These are phyloP conservation scores for Aspergillus persii DNA, from an alignment of 2,329 filamentous ascomycete genomes.

Conservation along the genomic window DNA sequence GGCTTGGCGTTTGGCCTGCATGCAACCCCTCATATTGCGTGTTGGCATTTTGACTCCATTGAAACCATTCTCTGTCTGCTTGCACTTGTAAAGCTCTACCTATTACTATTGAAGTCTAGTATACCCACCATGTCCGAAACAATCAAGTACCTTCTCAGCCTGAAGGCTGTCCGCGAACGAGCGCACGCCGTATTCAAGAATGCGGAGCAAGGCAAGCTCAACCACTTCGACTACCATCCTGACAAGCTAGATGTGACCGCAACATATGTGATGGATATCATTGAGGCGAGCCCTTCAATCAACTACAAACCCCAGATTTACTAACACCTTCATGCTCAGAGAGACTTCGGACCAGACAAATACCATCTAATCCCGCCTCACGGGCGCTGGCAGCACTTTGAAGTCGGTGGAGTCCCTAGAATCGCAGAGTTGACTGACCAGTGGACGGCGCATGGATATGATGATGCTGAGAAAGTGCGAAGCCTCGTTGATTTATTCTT, in stretches of 20 bases:
- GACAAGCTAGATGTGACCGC: conserved; percentile 40
- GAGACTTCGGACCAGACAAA: conserved; percentile 51
- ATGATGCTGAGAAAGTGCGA: conserved; percentile 50
- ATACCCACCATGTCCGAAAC: not conserved
- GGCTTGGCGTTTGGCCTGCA: not conserved
- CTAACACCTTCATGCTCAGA: conserved; percentile 29
- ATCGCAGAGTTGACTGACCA: conserved; percentile 45
- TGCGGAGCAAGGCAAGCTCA: conserved; percentile 40
- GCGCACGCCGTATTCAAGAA: conserved; percentile 30
- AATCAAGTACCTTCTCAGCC: conserved; percentile 27
- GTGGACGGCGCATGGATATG: conserved; percentile 46
- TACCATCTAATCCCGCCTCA: conserved; percentile 53
- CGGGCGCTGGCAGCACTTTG: conserved; percentile 63
- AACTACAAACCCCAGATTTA: not conserved
- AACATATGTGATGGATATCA: conserved; percentile 46
- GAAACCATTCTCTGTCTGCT: not conserved
- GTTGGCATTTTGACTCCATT: not conserved
- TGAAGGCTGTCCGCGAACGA: conserved; percentile 29
- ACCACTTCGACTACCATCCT: conserved; percentile 45
- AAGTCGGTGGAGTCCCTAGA: conserved; percentile 50
- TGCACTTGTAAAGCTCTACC: no score
- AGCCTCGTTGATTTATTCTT: conserved; percentile 62
- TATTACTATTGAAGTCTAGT: no score
- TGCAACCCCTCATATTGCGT: not conserved
- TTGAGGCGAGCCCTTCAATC: conserved; percentile 34